Evolutionary conservation across 352 stramenopile genomes (phyloP).

Genomic region (Globisporangium nunn): DNA sequence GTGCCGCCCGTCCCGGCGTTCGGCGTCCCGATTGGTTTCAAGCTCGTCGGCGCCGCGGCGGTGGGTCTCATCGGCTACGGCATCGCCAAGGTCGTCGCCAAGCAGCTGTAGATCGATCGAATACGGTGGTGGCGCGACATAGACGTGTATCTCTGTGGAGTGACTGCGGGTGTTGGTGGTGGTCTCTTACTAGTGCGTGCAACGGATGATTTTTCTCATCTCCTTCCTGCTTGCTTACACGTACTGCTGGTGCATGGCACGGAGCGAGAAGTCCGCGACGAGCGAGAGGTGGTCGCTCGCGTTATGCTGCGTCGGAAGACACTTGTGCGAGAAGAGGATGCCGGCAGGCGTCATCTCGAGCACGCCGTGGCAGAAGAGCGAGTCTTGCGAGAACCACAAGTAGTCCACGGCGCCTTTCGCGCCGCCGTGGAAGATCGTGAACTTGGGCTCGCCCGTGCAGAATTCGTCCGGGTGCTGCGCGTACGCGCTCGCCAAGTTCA

Average conservation of each 20-base stretch:
- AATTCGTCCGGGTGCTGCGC: slow-evolving; percentile 35
- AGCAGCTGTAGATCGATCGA: slow-evolving; percentile 24
- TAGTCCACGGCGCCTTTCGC: slow-evolving; percentile 64
- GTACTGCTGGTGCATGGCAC: slow-evolving; percentile 8
- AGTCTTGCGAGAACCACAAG: slow-evolving; percentile 50
- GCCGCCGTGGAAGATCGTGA: slow-evolving; percentile 59
- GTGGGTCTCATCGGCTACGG: slow-evolving; percentile 59
- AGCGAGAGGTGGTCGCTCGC: slow-evolving; percentile 65
- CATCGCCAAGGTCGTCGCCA: slow-evolving; percentile 41
- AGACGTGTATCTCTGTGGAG: neutral
- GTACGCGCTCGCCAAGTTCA: slow-evolving; percentile 56
- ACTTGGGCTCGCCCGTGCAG: slow-evolving; percentile 61
- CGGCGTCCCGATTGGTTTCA: slow-evolving; percentile 59
- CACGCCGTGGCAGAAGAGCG: slow-evolving; percentile 53
- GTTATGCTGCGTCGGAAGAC: slow-evolving; percentile 45
- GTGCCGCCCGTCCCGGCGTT: slow-evolving; percentile 68
- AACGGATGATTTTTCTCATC: neutral
- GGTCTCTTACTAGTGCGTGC: neutral
- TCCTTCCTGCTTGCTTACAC: neutral
- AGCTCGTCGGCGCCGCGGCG: slow-evolving; percentile 40
- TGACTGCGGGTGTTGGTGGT: neutral
- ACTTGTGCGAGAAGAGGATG: slow-evolving; percentile 37
- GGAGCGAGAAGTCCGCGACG: slow-evolving; percentile 52
- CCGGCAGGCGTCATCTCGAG: slow-evolving; percentile 50
- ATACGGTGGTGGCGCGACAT: neutral